Evolutionary conservation across 495 filamentous ascomycete species (phyloP).

Genomic region (Penicilliopsis zonata): DNA sequence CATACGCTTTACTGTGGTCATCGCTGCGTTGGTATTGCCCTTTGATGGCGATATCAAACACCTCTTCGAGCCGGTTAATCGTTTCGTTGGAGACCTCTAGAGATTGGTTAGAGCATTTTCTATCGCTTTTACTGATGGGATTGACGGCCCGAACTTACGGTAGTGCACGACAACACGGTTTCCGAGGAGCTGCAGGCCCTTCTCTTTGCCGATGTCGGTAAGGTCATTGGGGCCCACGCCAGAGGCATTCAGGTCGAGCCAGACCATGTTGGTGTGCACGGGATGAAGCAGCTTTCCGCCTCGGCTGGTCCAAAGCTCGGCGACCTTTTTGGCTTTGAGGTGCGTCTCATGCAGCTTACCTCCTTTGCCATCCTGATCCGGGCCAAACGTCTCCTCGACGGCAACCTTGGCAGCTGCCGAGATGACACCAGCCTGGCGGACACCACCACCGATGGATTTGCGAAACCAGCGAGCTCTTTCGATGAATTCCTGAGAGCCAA

Average conservation of each 20-base stretch:
- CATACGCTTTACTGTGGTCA: constrained; percentile 28
- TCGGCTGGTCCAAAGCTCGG: constrained; percentile 46
- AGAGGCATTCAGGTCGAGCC: constrained; percentile 59
- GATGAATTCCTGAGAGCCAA: constrained; percentile 54
- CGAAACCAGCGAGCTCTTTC: constrained; percentile 66
- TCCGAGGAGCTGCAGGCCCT: constrained; percentile 27
- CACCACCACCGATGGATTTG: constrained; percentile 75
- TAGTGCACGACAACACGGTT: constrained; percentile 33
- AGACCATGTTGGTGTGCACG: constrained; percentile 85
- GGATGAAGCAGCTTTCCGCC: constrained; percentile 32
- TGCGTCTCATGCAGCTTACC: constrained; percentile 55
- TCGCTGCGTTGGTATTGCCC: constrained; percentile 23
- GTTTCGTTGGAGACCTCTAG: constrained; percentile 36
- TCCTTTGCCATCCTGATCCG: constrained; percentile 43
- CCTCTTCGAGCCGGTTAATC: constrained; percentile 24
- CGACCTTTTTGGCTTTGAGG: constrained; percentile 50
- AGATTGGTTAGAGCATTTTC: constrained; percentile 12
- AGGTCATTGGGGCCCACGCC: constrained; percentile 32
- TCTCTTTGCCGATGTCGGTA: constrained; percentile 22
- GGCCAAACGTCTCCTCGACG: constrained; percentile 49
- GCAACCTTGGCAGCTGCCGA: constrained; percentile 34
- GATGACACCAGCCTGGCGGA: constrained; percentile 52
- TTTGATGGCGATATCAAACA: constrained; percentile 27
- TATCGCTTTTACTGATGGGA: background rate
- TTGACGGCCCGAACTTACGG: constrained; percentile 24